Evolutionary conservation across 352 stramenopile genomes (phyloP), one percentile per base, ranked within the genome.

Genomic region (Pythium vanterpoolii): DNA sequence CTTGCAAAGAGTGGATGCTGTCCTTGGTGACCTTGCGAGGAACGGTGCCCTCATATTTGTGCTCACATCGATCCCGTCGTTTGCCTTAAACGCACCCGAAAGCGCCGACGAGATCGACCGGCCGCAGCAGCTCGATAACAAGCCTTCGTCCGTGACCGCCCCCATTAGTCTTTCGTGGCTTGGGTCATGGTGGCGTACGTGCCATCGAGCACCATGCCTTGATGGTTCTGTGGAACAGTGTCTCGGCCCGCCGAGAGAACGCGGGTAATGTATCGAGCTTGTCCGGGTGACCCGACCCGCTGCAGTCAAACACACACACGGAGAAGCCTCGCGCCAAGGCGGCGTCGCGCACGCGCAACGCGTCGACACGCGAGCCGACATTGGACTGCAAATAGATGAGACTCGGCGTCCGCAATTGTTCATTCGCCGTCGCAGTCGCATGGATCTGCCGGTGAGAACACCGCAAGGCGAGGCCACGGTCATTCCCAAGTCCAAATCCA

Each of bases 331-430:
- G 70, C n/a, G 57, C 53, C 9, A 96, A 58, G 8, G 81, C 82
- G 11, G 75, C 51, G 38, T 91, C 73, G 3, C 83, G 83, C 28
- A 92, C 58, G n/a, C 79, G 77, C 49, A 89, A 60, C 3, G 76
- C 72, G 59, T 95, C 83, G 23, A 87, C 55, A 44, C 85, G 76
- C 21, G 80, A 90, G 51, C 85, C 85, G 3, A 95, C 63, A 58
- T 95, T 95, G n/a, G 80, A 91, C 59, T 93, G 85, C 51, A 95
- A 53, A 45, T 93, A 95, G 39, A 95, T 51, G 11, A 95, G 54
- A 47, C 85, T 93, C 6, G 83, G 80, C 6, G 64, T 65, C 5
- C 58, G 55, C 19, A 64, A 30, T 8, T 70, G 58, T 3, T 42
- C 27, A 8, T 26, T 54, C 69, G 34, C 56, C 16, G 40, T 45